phyloP scores from a whole-genome alignment of 2,329 filamentous ascomycete species.

The Eurotiales sp. region DNA sequence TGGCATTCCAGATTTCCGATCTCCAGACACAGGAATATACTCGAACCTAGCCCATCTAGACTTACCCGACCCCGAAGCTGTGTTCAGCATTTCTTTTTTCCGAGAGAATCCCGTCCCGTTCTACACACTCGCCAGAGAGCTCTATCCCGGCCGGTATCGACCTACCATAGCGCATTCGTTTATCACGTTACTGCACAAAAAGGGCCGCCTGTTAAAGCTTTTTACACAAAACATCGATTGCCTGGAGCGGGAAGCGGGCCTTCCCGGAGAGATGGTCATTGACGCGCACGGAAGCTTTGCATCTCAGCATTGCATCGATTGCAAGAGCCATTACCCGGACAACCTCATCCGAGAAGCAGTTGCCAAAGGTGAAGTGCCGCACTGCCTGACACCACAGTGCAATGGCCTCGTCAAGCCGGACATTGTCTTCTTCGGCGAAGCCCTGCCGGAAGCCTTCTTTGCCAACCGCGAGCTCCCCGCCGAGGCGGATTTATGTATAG shows the following conservation, averaged over 20 bases:
- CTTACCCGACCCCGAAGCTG: slow-evolving; percentile 83
- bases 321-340: slow-evolving; percentile 67
- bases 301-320: slow-evolving; percentile 86
- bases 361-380: slow-evolving; percentile 63
- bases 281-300: slow-evolving; percentile 97
- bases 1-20: slow-evolving; percentile 78
- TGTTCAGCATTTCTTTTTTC: slow-evolving; percentile 93
- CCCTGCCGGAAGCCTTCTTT: slow-evolving; percentile 64
- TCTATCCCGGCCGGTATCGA: slow-evolving; percentile 84
- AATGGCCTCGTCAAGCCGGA: slow-evolving; percentile 84
- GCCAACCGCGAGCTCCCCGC: slow-evolving; percentile 52
- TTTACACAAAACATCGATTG: slow-evolving; percentile 99
- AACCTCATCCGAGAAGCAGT: slow-evolving; percentile 71
- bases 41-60: slow-evolving; percentile 83
- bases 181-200: slow-evolving; percentile 74
- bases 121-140: slow-evolving; percentile 84
- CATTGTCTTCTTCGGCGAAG: slow-evolving; percentile 90
- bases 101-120: slow-evolving; percentile 79
- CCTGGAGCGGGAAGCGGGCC: slow-evolving; percentile 80
- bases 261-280: slow-evolving; percentile 75
- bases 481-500: slow-evolving; percentile 71
- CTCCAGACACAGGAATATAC: slow-evolving; percentile 81
- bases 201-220: slow-evolving; percentile 73
- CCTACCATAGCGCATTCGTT: slow-evolving; percentile 91
- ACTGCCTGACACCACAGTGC: slow-evolving; percentile 61